phyloP scores from a whole-genome alignment of 352 stramenopile species.

The Elongisporangium undulatum region DNA sequence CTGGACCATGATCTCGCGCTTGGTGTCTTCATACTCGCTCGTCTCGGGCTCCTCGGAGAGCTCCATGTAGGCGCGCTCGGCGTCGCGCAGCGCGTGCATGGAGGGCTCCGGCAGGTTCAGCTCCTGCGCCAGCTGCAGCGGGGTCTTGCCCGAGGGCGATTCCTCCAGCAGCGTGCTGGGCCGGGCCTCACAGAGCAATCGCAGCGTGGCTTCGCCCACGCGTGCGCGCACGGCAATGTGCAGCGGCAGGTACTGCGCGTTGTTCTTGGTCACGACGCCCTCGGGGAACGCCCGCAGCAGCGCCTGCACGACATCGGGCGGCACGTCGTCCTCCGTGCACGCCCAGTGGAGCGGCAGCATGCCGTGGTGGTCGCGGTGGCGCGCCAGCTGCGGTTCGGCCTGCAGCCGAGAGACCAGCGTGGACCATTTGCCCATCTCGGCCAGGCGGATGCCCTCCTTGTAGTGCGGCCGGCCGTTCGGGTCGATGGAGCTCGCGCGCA shows the following conservation, averaged over 20 bases:
- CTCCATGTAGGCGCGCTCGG: constrained; percentile 67
- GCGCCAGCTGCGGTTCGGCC: constrained; percentile 58
- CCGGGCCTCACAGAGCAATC: constrained; percentile 54
- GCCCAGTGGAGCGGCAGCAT: constrained; percentile 85
- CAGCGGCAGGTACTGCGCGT: constrained; percentile 78
- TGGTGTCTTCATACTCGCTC: constrained; percentile 64
- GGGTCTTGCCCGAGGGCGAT: constrained; percentile 67
- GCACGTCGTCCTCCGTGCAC: constrained; percentile 78
- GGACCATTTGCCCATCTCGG: constrained; percentile 78
- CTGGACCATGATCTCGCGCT: constrained; percentile 72
- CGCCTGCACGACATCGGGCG: constrained; percentile 44
- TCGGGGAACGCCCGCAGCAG: constrained; percentile 73
- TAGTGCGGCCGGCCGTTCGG: constrained; percentile 50
- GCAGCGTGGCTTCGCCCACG: constrained; percentile 41
- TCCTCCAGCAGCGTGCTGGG: constrained; percentile 68
- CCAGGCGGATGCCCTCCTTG: constrained; percentile 77
- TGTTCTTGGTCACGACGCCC: constrained; percentile 74
- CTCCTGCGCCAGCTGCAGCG: constrained; percentile 59
- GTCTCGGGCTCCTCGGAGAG: constrained; percentile 52
- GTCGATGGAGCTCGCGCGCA: constrained; percentile 13
- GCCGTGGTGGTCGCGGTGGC: constrained; percentile 78
- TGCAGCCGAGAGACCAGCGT: constrained; percentile 54
- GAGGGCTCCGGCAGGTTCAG: constrained; percentile 33
- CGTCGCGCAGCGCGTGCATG: constrained; percentile 62
- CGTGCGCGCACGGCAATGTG: constrained; percentile 76